Percentiles rank a stretch among this genome's conserved stretches.
These are phyloP conservation scores for Bipolaris zeicola DNA, from an alignment of 2,329 filamentous ascomycete genomes.

Conservation along the genomic window DNA sequence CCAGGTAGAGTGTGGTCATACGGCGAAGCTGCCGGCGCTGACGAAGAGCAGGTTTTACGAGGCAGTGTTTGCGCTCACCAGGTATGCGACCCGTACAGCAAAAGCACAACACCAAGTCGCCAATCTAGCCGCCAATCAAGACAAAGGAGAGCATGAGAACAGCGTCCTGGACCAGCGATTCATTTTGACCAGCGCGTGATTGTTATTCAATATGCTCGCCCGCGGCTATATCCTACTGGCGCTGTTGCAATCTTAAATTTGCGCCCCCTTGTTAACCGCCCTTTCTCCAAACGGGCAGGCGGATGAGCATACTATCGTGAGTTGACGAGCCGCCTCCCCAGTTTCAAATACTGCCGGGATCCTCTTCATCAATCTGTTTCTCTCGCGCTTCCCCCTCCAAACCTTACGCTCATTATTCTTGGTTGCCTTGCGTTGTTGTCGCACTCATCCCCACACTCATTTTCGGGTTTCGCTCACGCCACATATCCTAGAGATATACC, in stretches of 20 bases:
- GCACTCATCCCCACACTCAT: slow-evolving; percentile 33
- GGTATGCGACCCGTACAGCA: not conserved
- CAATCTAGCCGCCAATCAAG: slow-evolving; percentile 8
- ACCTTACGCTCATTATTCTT: slow-evolving; percentile 26
- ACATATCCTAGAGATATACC: not conserved
- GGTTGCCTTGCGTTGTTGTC: slow-evolving; percentile 15
- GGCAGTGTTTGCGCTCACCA: not conserved
- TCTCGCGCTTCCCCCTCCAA: slow-evolving; percentile 24
- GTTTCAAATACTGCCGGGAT: slow-evolving; percentile 37
- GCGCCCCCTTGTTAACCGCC: slow-evolving; percentile 24
- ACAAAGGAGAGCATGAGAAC: slow-evolving; percentile 3
- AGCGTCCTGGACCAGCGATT: slow-evolving; percentile 11
- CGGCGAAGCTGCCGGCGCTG: slow-evolving; percentile 7
- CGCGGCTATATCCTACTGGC: slow-evolving; percentile 15
- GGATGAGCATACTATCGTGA: slow-evolving; percentile 22
- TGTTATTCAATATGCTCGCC: slow-evolving; percentile 14
- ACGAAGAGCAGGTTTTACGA: not conserved
- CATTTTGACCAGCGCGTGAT: slow-evolving; percentile 11
- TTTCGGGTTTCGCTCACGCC: slow-evolving; percentile 8
- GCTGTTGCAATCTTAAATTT: slow-evolving; percentile 22
- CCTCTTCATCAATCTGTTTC: slow-evolving; percentile 21
- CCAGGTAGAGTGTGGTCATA: slow-evolving; percentile 1
- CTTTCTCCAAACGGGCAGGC: slow-evolving; percentile 12
- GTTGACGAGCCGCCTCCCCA: slow-evolving; percentile 8
- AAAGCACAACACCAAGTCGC: slow-evolving; percentile 10